These are phyloP conservation scores for Ogataea henricii DNA, from an alignment of 805 yeast genomes.

Conservation along the genomic window DNA sequence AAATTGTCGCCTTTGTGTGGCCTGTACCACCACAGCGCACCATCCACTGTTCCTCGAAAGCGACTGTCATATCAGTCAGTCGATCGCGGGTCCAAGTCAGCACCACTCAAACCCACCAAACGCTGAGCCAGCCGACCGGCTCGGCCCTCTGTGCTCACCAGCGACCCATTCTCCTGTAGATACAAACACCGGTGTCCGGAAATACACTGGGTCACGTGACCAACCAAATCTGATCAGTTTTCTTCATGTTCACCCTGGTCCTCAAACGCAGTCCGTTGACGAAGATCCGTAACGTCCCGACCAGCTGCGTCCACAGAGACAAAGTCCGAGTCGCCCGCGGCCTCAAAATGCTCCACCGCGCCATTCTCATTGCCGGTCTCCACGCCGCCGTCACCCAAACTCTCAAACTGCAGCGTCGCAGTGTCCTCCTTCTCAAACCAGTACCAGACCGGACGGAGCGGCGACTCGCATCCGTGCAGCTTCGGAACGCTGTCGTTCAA, in stretches of 20 bases:
- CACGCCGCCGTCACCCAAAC: too few species aligned
- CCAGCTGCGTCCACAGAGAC: background rate
- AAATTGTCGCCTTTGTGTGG: too few species aligned
- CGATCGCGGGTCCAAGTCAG: too few species aligned
- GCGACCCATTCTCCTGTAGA: background rate
- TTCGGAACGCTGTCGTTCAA: conserved; percentile 45
- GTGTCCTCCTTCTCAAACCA: conserved; percentile 14
- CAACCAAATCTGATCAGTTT: too few species aligned
- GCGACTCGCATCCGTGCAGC: conserved; percentile 35
- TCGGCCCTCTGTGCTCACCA: too few species aligned
- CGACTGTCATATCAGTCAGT: too few species aligned
- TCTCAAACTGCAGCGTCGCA: background rate
- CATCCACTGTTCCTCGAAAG: too few species aligned
- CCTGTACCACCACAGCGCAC: too few species aligned
- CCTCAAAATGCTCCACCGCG: background rate
- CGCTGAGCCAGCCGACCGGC: too few species aligned
- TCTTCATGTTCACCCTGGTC: background rate
- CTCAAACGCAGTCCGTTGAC: background rate
- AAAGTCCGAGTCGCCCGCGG: background rate
- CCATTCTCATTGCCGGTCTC: too few species aligned
- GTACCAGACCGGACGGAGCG: conserved; percentile 46
- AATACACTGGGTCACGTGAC: too few species aligned
- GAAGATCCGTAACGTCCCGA: background rate
- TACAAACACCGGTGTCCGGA: background rate
- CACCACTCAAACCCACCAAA: too few species aligned